Evolutionary conservation across 2,329 filamentous ascomycete species (phyloP), one percentile per base, ranked within the genome.

Genomic region (Cadophora gregata): DNA sequence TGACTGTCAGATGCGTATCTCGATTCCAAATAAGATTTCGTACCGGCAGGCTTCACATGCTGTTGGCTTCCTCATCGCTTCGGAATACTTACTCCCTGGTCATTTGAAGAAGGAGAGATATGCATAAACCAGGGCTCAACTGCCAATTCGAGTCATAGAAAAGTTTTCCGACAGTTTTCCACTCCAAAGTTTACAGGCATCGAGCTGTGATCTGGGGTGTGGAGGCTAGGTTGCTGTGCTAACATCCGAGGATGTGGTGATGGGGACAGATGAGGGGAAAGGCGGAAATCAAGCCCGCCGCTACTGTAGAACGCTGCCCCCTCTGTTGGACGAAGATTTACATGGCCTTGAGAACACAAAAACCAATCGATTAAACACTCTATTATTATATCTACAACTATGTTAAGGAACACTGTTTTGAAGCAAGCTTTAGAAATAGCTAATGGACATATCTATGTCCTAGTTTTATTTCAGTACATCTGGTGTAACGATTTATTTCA

Each of bases 201-300:
- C 33, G 21, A 58, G 55, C 27, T 58, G 21, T 42, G n/a, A 58
- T 36, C 55, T 21, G 31, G 33, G 21, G 55, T 38, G 55, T 36
- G 53, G 29, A 36, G 31, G 19, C 38, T 10, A 56, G 29, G n/a
- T 56, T 36, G 19, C 29, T 56, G 6, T 56, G 53, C 53, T 55
- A 55, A 29, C 51, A 55, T 55, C 29, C 29, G 51, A 56, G 31
- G 29, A 56, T 24, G 31, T 58, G n/a, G 55, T 58, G 55, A 38
- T 58, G 33, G 27, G 55, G 55, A 58, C 25, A 53, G 21, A 56
- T 36, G 55, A 58, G 55, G 55, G 55, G 55, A 58, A 58, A 31
- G 29, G 51, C 27, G 51, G 51, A 24, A 24, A 56, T 6, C 55
- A 58, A 58, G 19, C 4, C 55, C 55, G 55, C 55, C 55, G 33